phyloP scores from a whole-genome alignment of 176 grass and related monocot species.

The Carex cristatella region DNA sequence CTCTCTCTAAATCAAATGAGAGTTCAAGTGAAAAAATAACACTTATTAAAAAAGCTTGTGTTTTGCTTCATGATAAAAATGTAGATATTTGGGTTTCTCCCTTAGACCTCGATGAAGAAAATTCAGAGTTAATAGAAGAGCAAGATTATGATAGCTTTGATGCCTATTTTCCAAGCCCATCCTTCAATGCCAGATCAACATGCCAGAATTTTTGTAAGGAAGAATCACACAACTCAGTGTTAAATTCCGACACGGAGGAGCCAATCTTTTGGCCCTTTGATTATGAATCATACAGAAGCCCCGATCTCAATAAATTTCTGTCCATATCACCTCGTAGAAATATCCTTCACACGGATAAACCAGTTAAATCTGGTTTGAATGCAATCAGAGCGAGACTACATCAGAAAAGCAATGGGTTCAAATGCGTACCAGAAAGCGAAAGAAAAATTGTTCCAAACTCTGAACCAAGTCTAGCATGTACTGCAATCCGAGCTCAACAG shows the following conservation, averaged over 20 bases:
- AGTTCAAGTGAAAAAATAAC: background rate
- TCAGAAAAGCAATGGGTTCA: background rate
- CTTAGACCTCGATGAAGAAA: conserved; percentile 27
- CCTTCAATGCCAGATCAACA: conserved; percentile 12
- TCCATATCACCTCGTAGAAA: conserved; percentile 13
- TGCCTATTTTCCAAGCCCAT: conserved; percentile 19
- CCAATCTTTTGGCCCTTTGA: conserved; percentile 39
- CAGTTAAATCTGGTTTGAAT: conserved; percentile 5
- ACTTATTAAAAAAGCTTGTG: background rate
- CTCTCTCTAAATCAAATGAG: background rate
- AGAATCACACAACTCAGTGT: background rate
- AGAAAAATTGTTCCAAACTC: conserved; percentile 5
- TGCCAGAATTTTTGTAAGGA: background rate
- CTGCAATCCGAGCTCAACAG: background rate
- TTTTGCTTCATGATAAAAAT: conserved; percentile 9
- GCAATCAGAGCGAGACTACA: conserved; percentile 9
- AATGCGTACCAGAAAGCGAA: background rate
- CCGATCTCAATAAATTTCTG: conserved; percentile 25
- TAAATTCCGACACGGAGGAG: conserved; percentile 16
- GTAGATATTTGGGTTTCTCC: conserved; percentile 27
- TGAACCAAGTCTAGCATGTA: background rate
- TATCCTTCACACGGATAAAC: background rate
- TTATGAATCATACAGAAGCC: conserved; percentile 4
- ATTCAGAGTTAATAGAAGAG: conserved; percentile 20
- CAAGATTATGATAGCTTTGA: conserved; percentile 18